phyloP scores from a whole-genome alignment of 495 filamentous ascomycete species.

The Aspergillus avenaceus region DNA sequence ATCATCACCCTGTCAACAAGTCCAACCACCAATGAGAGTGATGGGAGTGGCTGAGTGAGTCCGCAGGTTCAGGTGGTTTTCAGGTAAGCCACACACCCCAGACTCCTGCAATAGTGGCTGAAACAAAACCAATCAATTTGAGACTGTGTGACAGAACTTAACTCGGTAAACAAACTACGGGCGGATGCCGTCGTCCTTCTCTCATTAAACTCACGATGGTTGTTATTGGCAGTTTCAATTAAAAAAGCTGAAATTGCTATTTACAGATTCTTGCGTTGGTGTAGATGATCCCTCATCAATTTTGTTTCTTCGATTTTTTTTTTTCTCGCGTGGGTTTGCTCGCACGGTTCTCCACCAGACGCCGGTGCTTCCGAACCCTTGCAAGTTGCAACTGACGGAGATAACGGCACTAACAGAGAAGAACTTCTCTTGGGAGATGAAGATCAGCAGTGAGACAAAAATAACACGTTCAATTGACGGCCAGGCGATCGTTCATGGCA shows the following conservation, averaged over 20 bases:
- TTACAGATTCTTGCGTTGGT: neutral
- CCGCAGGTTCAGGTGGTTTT: too few relatives aligned
- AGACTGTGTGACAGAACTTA: neutral
- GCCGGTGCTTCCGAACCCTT: neutral
- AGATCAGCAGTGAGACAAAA: neutral
- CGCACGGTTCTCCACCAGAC: neutral
- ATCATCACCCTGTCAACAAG: slow-evolving; percentile 1
- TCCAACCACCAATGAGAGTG: neutral
- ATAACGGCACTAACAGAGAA: neutral
- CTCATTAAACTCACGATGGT: too few relatives aligned
- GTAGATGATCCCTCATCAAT: neutral
- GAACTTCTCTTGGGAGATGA: neutral
- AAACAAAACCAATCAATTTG: neutral
- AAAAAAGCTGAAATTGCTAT: neutral
- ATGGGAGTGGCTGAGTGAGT: neutral
- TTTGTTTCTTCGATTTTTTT: too few relatives aligned
- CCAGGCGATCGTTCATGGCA: too few relatives aligned
- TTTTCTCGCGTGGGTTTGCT: neutral
- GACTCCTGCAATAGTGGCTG: neutral
- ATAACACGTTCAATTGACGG: neutral
- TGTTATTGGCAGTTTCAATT: too few relatives aligned
- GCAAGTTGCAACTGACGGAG: neutral
- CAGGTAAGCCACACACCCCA: slow-evolving; percentile 3
- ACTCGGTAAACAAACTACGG: too few relatives aligned
- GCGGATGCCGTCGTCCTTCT: neutral